Evolutionary conservation across 371 early-diverging fungal genomes (phyloP).

Genomic region (Lichtheimia corymbifera): DNA sequence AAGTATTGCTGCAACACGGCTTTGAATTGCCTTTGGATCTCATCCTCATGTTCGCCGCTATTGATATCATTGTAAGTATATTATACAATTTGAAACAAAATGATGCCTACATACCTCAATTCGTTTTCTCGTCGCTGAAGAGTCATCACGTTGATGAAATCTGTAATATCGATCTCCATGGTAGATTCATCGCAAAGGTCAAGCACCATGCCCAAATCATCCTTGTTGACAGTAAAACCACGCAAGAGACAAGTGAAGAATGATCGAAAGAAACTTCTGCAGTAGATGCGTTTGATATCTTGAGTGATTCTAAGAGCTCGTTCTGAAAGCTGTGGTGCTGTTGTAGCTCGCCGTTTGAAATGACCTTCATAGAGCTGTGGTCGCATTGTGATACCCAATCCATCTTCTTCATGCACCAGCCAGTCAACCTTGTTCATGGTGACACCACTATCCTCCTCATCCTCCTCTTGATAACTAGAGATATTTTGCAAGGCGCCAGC

Average conservation of each 20-base stretch:
- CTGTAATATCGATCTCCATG: constrained; percentile 75
- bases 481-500: too few species aligned
- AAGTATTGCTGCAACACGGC: constrained; percentile 64
- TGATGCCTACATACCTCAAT: constrained; percentile 34
- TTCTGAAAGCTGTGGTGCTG: constrained; percentile 27
- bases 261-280: constrained; percentile 62
- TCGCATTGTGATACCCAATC: constrained; percentile 33
- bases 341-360: constrained; percentile 15
- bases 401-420: constrained; percentile 43
- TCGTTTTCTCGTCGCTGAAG: constrained; percentile 37
- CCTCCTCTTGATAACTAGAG: too few species aligned
- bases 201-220: constrained; percentile 60
- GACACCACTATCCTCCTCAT: too few species aligned
- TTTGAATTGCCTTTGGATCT: constrained; percentile 48
- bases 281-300: constrained; percentile 43
- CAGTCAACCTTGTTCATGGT: constrained; percentile 24
- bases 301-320: constrained; percentile 37
- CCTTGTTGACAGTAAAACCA: constrained; percentile 51
- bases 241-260: constrained; percentile 66
- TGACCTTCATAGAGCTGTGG: constrained; percentile 38
- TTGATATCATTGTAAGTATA: neutral
- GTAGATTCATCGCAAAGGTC: constrained; percentile 59
- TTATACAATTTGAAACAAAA: constrained; percentile 7
- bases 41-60: constrained; percentile 3
- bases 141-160: constrained; percentile 65